Evolutionary conservation across 2,329 filamentous ascomycete species (phyloP).

Genomic region (Bipolaris sorokiniana): DNA sequence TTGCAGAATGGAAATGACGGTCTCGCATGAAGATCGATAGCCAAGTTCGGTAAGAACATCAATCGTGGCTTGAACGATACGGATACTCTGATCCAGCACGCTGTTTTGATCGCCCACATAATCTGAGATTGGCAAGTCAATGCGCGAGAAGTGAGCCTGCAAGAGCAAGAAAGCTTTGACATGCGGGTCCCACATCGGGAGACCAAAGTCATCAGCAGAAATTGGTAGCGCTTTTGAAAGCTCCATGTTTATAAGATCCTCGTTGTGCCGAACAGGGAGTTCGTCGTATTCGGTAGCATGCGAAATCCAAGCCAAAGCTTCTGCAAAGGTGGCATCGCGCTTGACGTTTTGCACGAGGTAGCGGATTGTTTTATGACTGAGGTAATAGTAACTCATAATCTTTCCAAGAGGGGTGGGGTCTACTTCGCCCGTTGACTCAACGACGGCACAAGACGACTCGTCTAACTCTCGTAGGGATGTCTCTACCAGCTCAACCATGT

Average conservation of each 20-base stretch:
- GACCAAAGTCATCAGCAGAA: conserved; percentile 64
- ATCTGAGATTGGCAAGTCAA: conserved; percentile 92
- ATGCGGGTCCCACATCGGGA: conserved; percentile 98
- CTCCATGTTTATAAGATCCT: conserved; percentile 94
- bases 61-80: conserved; percentile 93
- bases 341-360: conserved; percentile 80
- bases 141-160: conserved; percentile 92
- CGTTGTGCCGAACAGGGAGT: conserved; percentile 95
- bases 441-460: conserved; percentile 80
- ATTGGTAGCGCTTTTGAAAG: conserved; percentile 83
- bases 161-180: conserved; percentile 94
- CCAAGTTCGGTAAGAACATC: conserved; percentile 93
- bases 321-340: conserved; percentile 74
- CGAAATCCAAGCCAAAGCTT: conserved; percentile 91
- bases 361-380: conserved; percentile 90
- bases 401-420: conserved; percentile 91
- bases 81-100: conserved; percentile 93
- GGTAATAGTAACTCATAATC: conserved; percentile 99
- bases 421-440: conserved; percentile 86
- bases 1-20: conserved; percentile 86
- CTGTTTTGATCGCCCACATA: conserved; percentile 91
- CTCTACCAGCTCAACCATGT: conserved; percentile 91
- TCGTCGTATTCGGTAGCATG: conserved; percentile 96
- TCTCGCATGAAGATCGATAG: conserved; percentile 74
- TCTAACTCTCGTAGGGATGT: conserved; percentile 82